phyloP scores from a whole-genome alignment of 208 protist genomes.

The Trypanosoma lewisi region DNA sequence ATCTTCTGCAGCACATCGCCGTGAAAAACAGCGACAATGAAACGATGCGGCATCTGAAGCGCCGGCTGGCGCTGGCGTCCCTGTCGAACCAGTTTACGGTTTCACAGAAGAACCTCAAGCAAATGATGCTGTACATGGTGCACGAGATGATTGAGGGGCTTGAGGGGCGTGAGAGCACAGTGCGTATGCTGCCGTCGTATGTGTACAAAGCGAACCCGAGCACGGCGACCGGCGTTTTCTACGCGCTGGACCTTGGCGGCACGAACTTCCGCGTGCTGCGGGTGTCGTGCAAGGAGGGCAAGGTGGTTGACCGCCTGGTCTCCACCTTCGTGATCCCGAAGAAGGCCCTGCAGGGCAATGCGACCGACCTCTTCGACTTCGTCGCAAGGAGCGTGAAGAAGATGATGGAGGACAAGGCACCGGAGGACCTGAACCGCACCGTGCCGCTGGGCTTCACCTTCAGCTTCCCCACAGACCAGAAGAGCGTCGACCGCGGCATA shows the following conservation, averaged over 20 bases:
- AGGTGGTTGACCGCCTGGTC: conserved; percentile 37
- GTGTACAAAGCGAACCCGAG: conserved; percentile 65
- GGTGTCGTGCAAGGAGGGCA: conserved; percentile 50
- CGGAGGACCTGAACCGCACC: conserved; percentile 54
- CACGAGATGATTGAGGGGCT: conserved; percentile 84
- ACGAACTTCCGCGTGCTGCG: conserved; percentile 89
- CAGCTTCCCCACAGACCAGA: conserved; percentile 90
- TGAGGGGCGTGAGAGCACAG: conserved; percentile 63
- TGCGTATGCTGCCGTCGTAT: conserved; percentile 87
- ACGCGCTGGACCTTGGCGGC: conserved; percentile 90
- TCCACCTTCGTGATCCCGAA: conserved; percentile 66
- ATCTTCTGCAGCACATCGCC: conserved; percentile 77
- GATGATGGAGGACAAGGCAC: conserved; percentile 52
- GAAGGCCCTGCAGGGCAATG: conserved; percentile 40
- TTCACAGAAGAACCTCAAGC: conserved; percentile 47
- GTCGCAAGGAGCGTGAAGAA: conserved; percentile 76
- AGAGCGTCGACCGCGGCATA: conserved; percentile 56
- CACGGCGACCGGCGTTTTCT: conserved; percentile 68
- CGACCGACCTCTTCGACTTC: conserved; percentile 84
- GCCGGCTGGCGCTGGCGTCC: conserved; percentile 65
- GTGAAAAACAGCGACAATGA: conserved; percentile 52
- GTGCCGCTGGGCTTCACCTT: conserved; percentile 92
- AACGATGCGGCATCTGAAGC: conserved; percentile 69
- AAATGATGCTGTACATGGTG: conserved; percentile 75
- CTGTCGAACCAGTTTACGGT: conserved; percentile 72